Evolutionary conservation across 768 basidiomycete species (phyloP).

Genomic region (Trametes cinnabarina): DNA sequence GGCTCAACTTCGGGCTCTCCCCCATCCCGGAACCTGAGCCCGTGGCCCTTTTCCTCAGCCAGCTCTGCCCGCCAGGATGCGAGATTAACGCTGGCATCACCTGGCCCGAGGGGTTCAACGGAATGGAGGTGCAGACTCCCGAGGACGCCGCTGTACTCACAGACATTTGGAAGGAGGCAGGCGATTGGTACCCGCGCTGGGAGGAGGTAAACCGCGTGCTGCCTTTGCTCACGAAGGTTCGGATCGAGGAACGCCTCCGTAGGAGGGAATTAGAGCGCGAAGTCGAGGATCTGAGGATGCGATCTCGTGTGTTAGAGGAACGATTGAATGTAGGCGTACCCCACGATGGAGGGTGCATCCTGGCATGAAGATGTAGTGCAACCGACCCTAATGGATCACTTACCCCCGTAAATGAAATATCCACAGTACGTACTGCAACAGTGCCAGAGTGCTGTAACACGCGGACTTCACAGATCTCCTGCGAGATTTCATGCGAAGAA

Average conservation of each 20-base stretch:
- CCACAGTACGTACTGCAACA: too few relatives aligned
- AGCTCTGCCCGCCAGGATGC: conserved; percentile 46
- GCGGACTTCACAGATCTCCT: too few relatives aligned
- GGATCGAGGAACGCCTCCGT: conserved; percentile 44
- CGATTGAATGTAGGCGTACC: conserved; percentile 18
- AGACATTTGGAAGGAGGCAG: conserved; percentile 7
- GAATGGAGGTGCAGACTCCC: conserved; percentile 2
- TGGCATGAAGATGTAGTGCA: conserved; percentile 29
- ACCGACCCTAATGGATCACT: too few relatives aligned
- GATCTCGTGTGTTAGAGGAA: conserved; percentile 45
- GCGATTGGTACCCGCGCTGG: conserved; percentile 39
- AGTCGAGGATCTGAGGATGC: conserved; percentile 49
- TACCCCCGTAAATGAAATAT: too few relatives aligned
- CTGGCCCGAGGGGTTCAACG: conserved; percentile 37
- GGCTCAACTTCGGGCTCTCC: conserved; percentile 52
- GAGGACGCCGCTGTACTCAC: conserved; percentile 4
- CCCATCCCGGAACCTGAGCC: conserved; percentile 40
- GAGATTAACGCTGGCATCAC: conserved; percentile 46
- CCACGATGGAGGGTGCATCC: conserved; percentile 30
- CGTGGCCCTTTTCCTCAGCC: conserved; percentile 53
- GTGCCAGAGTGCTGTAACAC: too few relatives aligned
- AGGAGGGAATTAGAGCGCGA: conserved; percentile 40
- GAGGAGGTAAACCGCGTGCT: conserved; percentile 40
- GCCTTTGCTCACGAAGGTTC: conserved; percentile 42
- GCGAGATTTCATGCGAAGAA: too few relatives aligned